These are phyloP conservation scores for Aurantiochytrium sp. DNA, from an alignment of 108 stramenopile species.

Conservation along the genomic window DNA sequence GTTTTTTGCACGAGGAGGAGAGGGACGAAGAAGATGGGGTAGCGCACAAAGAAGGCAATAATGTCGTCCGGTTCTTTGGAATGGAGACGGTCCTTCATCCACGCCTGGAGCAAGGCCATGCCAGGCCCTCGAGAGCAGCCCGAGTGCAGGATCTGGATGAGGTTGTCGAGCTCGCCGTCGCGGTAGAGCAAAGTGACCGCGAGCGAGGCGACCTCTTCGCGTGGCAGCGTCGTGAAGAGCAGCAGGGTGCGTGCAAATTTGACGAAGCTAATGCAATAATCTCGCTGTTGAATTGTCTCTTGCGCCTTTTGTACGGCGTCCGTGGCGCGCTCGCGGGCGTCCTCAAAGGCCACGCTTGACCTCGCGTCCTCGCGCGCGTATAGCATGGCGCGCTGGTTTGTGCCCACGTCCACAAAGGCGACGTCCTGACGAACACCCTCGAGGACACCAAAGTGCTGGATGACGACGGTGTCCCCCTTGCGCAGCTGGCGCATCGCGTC, in stretches of 20 bases:
- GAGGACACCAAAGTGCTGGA: neutral
- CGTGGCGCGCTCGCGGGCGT: neutral
- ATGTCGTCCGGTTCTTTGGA: neutral
- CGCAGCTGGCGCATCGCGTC: neutral
- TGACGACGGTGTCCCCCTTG: neutral
- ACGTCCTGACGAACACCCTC: neutral
- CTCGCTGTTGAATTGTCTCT: neutral
- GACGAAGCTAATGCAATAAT: neutral
- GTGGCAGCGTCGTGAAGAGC: neutral
- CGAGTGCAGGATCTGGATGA: neutral
- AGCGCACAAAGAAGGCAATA: neutral
- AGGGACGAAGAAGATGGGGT: neutral
- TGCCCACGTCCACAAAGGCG: neutral
- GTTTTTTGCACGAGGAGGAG: neutral
- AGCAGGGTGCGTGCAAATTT: neutral
- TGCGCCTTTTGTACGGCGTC: conserved; percentile 16
- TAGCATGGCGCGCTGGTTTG: too few relatives aligned
- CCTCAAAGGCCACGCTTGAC: neutral
- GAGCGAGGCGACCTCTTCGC: neutral
- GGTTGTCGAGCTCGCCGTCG: neutral
- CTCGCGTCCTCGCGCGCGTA: neutral
- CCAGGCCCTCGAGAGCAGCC: neutral
- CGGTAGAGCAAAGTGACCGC: neutral
- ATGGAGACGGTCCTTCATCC: neutral
- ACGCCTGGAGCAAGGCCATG: neutral